Percentiles rank a stretch among this genome's conserved stretches.
Evolutionary conservation across 2,329 filamentous ascomycete genomes (phyloP).

Genomic region (Cladobotryum protrusum): DNA sequence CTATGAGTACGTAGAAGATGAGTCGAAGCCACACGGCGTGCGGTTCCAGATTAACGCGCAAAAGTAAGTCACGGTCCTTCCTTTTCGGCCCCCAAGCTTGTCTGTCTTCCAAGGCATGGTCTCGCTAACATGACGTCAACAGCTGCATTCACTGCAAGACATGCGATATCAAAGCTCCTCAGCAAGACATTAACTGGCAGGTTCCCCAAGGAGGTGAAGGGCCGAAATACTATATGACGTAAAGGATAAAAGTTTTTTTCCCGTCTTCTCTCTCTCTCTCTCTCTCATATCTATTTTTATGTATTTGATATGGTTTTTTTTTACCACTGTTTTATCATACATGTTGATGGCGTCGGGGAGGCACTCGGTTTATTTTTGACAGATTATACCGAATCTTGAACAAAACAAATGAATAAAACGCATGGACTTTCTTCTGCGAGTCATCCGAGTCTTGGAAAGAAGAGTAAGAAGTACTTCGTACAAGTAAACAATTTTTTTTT

Average conservation of each 20-base stretch:
- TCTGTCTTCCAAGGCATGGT: slow-evolving; percentile 2
- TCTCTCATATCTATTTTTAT: not conserved
- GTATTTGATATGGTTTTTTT: not conserved
- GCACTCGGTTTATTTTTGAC: too few species aligned
- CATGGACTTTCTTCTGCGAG: too few species aligned
- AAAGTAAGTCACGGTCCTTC: slow-evolving; percentile 62
- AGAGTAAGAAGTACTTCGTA: too few species aligned
- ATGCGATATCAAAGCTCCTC: slow-evolving; percentile 95
- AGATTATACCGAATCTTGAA: too few species aligned
- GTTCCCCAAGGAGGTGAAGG: slow-evolving; percentile 87
- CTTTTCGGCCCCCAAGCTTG: not conserved
- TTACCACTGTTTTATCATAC: not conserved
- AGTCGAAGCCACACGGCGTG: slow-evolving; percentile 77
- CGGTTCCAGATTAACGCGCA: slow-evolving; percentile 97
- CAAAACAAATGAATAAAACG: too few species aligned
- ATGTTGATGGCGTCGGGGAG: not conserved
- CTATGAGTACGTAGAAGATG: slow-evolving; percentile 96
- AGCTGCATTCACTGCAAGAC: slow-evolving; percentile 99
- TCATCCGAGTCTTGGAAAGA: too few species aligned
- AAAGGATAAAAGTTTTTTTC: slow-evolving; percentile 1
- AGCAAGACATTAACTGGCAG: slow-evolving; percentile 96
- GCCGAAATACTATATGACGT: slow-evolving; percentile 67
- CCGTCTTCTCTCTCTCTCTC: not conserved
- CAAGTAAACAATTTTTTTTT: too few species aligned
- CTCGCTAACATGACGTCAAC: slow-evolving; percentile 3